phyloP scores from a whole-genome alignment of 2,329 filamentous ascomycete genomes.

The Claviceps monticola region DNA sequence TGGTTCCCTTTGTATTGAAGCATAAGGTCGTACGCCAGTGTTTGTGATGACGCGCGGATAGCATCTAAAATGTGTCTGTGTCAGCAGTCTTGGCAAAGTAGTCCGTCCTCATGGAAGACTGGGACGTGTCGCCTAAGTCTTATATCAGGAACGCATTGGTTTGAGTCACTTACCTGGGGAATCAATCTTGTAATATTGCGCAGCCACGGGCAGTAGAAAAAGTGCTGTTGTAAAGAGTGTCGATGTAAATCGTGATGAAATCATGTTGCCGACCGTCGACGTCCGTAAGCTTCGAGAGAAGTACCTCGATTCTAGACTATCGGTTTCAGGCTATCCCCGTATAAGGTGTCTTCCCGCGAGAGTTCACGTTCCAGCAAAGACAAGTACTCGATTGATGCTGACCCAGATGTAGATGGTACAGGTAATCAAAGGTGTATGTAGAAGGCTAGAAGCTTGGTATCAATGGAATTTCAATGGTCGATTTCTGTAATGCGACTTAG shows the following conservation, averaged over 20 bases:
- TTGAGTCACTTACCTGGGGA: constrained; percentile 14
- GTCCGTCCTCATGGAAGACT: neutral
- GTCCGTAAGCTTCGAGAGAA: neutral
- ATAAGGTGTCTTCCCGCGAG: no score
- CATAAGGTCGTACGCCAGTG: constrained; percentile 37
- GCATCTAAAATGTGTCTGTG: constrained; percentile 23
- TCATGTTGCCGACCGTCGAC: constrained; percentile 1
- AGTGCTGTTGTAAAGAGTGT: constrained; percentile 2
- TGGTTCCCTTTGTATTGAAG: constrained; percentile 36
- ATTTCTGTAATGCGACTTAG: neutral
- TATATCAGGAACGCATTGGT: neutral
- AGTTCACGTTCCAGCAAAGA: neutral
- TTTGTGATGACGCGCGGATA: constrained; percentile 31
- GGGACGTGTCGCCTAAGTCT: neutral
- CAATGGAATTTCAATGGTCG: neutral
- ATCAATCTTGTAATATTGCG: constrained; percentile 18
- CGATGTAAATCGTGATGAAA: neutral
- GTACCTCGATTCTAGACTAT: neutral
- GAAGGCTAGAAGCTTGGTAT: neutral
- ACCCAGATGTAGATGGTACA: neutral
- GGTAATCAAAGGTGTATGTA: neutral
- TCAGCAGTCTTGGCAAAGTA: neutral
- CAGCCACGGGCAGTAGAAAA: constrained; percentile 8
- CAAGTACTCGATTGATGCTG: neutral
- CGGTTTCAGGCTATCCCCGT: neutral